These are phyloP conservation scores for Penicillium psychrosexuale DNA, from an alignment of 2,329 filamentous ascomycete species.

Conservation along the genomic window DNA sequence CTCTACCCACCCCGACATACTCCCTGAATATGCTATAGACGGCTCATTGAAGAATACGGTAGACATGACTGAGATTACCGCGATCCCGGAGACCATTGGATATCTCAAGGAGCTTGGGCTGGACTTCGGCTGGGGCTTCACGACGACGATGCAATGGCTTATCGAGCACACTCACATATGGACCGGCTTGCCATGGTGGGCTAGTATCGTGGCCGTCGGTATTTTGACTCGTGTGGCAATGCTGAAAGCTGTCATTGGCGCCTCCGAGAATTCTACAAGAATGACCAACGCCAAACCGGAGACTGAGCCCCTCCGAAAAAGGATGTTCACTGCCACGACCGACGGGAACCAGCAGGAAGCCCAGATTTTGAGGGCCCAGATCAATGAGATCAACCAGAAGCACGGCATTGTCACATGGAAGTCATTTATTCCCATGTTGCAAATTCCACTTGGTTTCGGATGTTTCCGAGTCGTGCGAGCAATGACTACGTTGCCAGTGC, in stretches of 20 bases:
- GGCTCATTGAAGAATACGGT: constrained; percentile 14
- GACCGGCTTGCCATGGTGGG: constrained; percentile 76
- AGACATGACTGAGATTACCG: constrained; percentile 44
- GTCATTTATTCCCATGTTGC: constrained; percentile 56
- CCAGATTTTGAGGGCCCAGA: constrained; percentile 48
- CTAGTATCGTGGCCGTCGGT: constrained; percentile 64
- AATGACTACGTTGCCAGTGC: constrained; percentile 77
- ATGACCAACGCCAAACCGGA: constrained; percentile 60
- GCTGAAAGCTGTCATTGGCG: constrained; percentile 62
- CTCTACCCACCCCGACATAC: not conserved
- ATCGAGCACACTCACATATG: constrained; percentile 82
- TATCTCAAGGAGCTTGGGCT: constrained; percentile 80
- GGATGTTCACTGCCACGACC: constrained; percentile 49
- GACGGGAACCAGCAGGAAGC: constrained; percentile 49
- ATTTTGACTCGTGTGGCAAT: constrained; percentile 62
- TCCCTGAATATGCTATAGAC: constrained; percentile 16
- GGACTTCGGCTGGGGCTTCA: constrained; percentile 81
- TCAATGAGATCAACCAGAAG: constrained; percentile 51
- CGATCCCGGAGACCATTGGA: constrained; percentile 72
- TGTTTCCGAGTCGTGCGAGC: constrained; percentile 72
- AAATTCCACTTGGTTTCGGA: constrained; percentile 72
- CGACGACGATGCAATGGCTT: constrained; percentile 67
- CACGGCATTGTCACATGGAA: constrained; percentile 55
- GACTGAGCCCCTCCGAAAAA: constrained; percentile 54
- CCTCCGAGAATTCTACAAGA: constrained; percentile 61